Evolutionary conservation across 176 grass and related monocot species (phyloP).

Genomic region (Chrysopogon serrulatus): DNA sequence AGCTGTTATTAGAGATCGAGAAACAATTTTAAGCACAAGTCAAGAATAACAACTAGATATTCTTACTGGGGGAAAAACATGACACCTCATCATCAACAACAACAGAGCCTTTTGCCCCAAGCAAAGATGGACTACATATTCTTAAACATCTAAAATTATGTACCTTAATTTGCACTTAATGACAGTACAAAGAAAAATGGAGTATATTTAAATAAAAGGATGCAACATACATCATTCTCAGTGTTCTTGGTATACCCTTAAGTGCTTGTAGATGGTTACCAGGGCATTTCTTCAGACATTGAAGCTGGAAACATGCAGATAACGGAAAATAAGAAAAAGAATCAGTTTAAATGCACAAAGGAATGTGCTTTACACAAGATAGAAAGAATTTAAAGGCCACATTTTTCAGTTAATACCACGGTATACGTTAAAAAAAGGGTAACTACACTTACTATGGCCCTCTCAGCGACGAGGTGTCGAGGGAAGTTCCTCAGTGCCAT

Average conservation of each 20-base stretch:
- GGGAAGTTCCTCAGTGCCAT: constrained; percentile 80
- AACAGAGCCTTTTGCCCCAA: not conserved
- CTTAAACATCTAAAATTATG: not conserved
- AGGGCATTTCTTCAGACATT: constrained; percentile 93
- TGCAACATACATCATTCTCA: constrained; percentile 91
- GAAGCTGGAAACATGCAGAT: constrained; percentile 72
- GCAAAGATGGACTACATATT: not conserved
- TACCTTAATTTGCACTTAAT: constrained; percentile 16
- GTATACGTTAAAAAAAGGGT: not conserved
- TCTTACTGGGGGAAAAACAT: not conserved
- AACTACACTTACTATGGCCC: constrained; percentile 73
- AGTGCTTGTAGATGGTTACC: constrained; percentile 95
- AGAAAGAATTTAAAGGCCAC: not conserved
- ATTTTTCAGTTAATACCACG: constrained; percentile 13
- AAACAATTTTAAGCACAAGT: not conserved
- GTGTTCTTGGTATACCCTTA: constrained; percentile 94
- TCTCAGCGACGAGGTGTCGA: constrained; percentile 78
- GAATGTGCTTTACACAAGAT: not conserved
- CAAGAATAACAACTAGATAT: not conserved
- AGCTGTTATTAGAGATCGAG: not conserved
- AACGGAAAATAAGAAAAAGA: constrained; percentile 3
- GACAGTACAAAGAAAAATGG: not conserved
- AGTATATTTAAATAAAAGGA: constrained; percentile 1
- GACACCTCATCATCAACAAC: not conserved
- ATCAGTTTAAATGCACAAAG: constrained; percentile 20